Conservation (phyloP, 306 rosid species). For the Nissolia schottii region DNA sequence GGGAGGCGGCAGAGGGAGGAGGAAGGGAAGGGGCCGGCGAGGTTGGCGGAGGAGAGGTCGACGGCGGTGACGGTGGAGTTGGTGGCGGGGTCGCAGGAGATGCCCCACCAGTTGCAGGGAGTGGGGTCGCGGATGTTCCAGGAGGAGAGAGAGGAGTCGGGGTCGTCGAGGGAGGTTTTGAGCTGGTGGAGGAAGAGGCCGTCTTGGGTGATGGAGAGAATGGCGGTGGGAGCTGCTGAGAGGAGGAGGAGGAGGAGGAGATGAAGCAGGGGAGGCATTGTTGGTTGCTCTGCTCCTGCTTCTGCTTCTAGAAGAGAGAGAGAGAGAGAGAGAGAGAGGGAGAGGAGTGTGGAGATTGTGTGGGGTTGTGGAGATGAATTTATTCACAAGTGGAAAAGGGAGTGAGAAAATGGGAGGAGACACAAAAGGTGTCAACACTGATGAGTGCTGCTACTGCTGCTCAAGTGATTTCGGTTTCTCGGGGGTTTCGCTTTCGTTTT, state of each 20-base stretch:
- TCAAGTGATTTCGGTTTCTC: background rate
- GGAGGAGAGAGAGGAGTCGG: constrained; percentile 41
- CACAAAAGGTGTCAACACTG: background rate
- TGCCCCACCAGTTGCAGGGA: constrained; percentile 71
- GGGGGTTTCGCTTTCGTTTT: background rate
- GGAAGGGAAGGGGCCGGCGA: constrained; percentile 57
- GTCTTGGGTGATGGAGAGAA: constrained; percentile 50
- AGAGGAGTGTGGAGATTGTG: background rate
- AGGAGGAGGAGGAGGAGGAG: background rate
- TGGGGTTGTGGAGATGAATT: background rate
- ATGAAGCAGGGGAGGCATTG: constrained; percentile 21
- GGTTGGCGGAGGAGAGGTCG: constrained; percentile 52
- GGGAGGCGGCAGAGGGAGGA: constrained; percentile 55
- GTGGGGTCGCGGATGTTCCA: constrained; percentile 51
- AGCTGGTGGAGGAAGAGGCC: constrained; percentile 50
- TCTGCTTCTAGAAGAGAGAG: background rate
- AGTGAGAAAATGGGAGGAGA: background rate
- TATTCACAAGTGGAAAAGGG: too few relatives aligned
- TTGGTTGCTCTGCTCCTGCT: background rate
- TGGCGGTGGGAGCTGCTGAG: background rate
- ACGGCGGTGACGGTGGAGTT: constrained; percentile 37
- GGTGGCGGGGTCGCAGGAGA: constrained; percentile 43
- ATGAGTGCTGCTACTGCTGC: background rate
- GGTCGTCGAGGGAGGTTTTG: constrained; percentile 55
- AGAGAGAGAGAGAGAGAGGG: background rate